phyloP scores from a whole-genome alignment of 2,329 filamentous ascomycete genomes.

The Colletotrichum camelliae region DNA sequence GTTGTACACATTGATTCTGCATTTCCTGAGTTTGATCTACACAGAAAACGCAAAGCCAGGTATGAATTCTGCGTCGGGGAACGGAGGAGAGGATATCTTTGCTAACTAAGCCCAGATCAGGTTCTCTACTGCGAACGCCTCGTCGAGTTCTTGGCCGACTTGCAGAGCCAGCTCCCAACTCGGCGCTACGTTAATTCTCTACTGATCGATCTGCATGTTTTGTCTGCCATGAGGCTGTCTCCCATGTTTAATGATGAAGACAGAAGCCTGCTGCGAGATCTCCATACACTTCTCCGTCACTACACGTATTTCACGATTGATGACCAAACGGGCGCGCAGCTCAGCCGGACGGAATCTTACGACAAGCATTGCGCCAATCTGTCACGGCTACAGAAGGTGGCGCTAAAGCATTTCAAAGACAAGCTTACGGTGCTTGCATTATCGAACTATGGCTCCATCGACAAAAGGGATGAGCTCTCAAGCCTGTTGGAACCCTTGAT shows the following conservation, averaged over 20 bases:
- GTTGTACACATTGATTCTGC: conserved; percentile 85
- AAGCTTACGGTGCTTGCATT: conserved; percentile 91
- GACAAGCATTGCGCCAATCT: conserved; percentile 79
- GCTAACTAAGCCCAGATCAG: conserved; percentile 56
- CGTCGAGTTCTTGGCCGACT: conserved; percentile 85
- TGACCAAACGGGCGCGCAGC: conserved; percentile 83
- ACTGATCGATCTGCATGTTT: conserved; percentile 82
- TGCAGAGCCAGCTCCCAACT: conserved; percentile 93
- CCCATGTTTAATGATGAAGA: conserved; percentile 77
- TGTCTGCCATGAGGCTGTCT: conserved; percentile 80
- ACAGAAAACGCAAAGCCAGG: conserved; percentile 52
- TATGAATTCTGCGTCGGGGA: conserved; percentile 29
- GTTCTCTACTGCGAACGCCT: conserved; percentile 91
- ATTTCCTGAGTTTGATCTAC: conserved; percentile 81
- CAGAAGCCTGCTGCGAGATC: conserved; percentile 79
- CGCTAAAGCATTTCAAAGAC: conserved; percentile 83
- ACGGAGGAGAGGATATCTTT: conserved; percentile 7
- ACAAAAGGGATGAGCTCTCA: conserved; percentile 79
- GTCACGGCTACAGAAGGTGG: conserved; percentile 78
- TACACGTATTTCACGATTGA: conserved; percentile 90
- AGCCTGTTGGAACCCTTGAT: conserved; percentile 74
- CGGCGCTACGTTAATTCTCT: conserved; percentile 91
- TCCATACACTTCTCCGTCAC: conserved; percentile 81
- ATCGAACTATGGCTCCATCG: conserved; percentile 90
- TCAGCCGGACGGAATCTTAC: conserved; percentile 75